Percentiles rank a stretch among this genome's conserved stretches.
Conservation (phyloP, 1,139 yeast species). For the Magnusiomyces starmeri region DNA sequence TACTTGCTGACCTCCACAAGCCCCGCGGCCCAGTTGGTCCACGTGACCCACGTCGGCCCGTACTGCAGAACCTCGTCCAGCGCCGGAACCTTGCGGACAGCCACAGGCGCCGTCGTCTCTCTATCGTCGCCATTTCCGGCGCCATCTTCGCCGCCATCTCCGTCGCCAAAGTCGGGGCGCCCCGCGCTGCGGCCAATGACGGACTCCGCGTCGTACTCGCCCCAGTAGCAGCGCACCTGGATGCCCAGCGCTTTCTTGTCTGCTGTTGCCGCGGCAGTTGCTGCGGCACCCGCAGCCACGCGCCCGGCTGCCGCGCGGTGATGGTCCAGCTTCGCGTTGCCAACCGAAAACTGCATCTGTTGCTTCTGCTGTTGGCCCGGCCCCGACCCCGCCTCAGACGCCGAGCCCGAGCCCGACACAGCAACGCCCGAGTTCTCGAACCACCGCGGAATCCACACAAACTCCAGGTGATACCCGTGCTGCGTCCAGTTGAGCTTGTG, state of each 20-base stretch:
- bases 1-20: conserved; percentile 48
- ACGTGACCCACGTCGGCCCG: conserved; percentile 55
- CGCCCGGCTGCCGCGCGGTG: neutral
- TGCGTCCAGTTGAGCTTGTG: conserved; percentile 59
- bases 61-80: conserved; percentile 58
- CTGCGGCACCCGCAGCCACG: neutral
- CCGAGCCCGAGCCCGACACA: conserved; percentile 26
- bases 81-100: conserved; percentile 52
- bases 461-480: conserved; percentile 48
- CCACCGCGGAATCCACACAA: conserved; percentile 74
- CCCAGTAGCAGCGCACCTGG: conserved; percentile 62
- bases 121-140: conserved; percentile 12
- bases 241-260: conserved; percentile 41
- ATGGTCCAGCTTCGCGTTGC: neutral
- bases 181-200: conserved; percentile 32
- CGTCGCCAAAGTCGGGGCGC: neutral
- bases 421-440: conserved; percentile 38
- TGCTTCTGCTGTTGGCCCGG: neutral
- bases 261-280: conserved; percentile 4
- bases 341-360: neutral
- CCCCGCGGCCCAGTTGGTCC: conserved; percentile 62
- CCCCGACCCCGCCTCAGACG: neutral
- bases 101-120: conserved; percentile 8
- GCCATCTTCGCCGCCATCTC: neutral
- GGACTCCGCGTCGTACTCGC: conserved; percentile 49